These are phyloP conservation scores for Chlorella vulgaris DNA, from an alignment of 139 green algal species.

Conservation along the genomic window DNA sequence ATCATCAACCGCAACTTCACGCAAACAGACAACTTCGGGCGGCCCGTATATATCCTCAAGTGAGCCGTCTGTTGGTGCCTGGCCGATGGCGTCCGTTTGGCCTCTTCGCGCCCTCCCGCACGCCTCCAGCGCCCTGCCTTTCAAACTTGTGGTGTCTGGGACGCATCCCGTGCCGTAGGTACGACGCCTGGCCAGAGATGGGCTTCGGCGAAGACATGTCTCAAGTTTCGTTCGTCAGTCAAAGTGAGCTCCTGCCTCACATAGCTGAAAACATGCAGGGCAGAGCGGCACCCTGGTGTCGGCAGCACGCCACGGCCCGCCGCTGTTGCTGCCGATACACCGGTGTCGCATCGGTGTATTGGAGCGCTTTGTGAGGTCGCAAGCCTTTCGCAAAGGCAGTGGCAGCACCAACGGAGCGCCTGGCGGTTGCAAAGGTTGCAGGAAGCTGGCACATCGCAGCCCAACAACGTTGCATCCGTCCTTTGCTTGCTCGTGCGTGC, in stretches of 20 bases:
- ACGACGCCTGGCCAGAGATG: conserved; percentile 34
- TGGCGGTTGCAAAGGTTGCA: too few species aligned
- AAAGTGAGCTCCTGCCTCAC: conserved; percentile 8
- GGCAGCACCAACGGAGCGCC: too few species aligned
- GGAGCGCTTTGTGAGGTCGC: too few species aligned
- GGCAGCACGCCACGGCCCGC: conserved; percentile 1
- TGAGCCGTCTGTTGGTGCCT: conserved; percentile 14
- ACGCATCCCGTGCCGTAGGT: conserved; percentile 1
- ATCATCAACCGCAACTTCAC: conserved; percentile 36
- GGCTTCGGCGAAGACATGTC: conserved; percentile 32
- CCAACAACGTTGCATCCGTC: neutral
- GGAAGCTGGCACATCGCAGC: too few species aligned
- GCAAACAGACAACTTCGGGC: conserved; percentile 22
- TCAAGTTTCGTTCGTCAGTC: conserved; percentile 23
- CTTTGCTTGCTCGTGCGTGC: neutral
- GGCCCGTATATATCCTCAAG: conserved; percentile 34
- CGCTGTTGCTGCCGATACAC: too few species aligned
- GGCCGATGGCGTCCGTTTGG: neutral
- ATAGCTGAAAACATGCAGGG: too few species aligned
- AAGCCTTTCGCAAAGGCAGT: too few species aligned
- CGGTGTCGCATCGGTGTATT: too few species aligned
- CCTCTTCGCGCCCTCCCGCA: neutral
- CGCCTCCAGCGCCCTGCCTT: neutral
- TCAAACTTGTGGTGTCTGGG: conserved; percentile 9
- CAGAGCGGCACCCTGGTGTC: too few species aligned